phyloP scores from a whole-genome alignment of 441 rosid species.

The Theobroma grandiflorum region DNA sequence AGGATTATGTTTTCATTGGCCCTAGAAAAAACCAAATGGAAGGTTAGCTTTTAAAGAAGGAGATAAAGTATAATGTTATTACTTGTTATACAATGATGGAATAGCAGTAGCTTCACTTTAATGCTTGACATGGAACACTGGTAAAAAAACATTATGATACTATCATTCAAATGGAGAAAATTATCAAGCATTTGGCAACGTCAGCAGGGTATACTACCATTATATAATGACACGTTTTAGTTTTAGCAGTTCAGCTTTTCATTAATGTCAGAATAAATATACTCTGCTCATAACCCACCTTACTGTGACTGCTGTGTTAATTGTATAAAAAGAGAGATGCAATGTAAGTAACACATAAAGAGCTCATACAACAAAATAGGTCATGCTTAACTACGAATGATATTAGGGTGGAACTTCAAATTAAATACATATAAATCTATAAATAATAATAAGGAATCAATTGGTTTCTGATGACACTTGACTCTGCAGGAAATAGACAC shows the following conservation, averaged over 20 bases:
- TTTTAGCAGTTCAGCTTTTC: background rate
- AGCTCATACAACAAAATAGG: no score
- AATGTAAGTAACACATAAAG: background rate
- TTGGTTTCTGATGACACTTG: background rate
- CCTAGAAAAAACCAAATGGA: conserved; percentile 47
- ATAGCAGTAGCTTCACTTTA: background rate
- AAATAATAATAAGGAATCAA: background rate
- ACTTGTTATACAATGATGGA: background rate
- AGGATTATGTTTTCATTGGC: conserved; percentile 72
- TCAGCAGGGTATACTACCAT: background rate
- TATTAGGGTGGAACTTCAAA: no score
- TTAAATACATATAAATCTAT: background rate
- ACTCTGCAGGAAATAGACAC: background rate
- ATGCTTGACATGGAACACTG: background rate
- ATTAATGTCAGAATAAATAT: background rate
- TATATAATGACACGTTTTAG: background rate
- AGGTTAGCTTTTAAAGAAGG: conserved; percentile 12
- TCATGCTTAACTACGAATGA: no score
- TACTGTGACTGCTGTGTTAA: conserved; percentile 1
- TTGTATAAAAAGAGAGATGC: conserved; percentile 12
- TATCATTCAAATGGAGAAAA: background rate
- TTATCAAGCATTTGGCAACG: background rate
- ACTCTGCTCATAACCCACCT: conserved; percentile 12
- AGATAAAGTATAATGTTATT: background rate
- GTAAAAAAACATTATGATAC: background rate